phyloP scores from a whole-genome alignment of 73 alveolate species.

The Paramecium caudatum region DNA sequence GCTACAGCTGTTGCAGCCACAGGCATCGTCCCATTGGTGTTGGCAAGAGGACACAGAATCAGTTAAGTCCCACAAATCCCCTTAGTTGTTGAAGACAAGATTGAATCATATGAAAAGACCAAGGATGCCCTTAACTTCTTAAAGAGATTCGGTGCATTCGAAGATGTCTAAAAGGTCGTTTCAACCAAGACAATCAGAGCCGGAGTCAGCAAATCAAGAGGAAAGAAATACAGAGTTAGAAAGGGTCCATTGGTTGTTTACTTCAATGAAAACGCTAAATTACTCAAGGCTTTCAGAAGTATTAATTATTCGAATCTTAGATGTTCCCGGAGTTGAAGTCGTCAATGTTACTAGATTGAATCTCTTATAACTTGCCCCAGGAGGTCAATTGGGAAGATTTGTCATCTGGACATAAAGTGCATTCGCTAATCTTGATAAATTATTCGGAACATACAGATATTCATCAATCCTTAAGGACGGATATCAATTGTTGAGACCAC shows the following conservation, averaged over 20 bases:
- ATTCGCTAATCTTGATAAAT: constrained; percentile 85
- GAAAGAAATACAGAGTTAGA: constrained; percentile 91
- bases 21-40: constrained; percentile 96
- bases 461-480: constrained; percentile 89
- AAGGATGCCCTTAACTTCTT: constrained; percentile 90
- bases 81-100: constrained; percentile 94
- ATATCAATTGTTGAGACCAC: constrained; percentile 92
- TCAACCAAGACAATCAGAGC: constrained; percentile 86
- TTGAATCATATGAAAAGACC: constrained; percentile 91
- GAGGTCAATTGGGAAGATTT: constrained; percentile 98
- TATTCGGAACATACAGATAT: constrained; percentile 90
- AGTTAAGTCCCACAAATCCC: constrained; percentile 97
- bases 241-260: constrained; percentile 95
- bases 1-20: constrained; percentile 99
- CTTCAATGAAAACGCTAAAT: constrained; percentile 87
- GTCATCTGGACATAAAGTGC: constrained; percentile 95
- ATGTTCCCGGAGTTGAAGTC: constrained; percentile 89
- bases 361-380: constrained; percentile 96
- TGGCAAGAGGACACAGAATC: constrained; percentile 99
- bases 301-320: constrained; percentile 1
- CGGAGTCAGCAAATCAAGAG: constrained; percentile 93
- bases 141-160: constrained; percentile 91
- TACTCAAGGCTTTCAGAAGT: constrained; percentile 91
- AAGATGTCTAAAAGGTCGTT: constrained; percentile 82
- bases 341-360: constrained; percentile 94